Conservation (phyloP, 306 rosid species). For the Alnus glutinosa region DNA sequence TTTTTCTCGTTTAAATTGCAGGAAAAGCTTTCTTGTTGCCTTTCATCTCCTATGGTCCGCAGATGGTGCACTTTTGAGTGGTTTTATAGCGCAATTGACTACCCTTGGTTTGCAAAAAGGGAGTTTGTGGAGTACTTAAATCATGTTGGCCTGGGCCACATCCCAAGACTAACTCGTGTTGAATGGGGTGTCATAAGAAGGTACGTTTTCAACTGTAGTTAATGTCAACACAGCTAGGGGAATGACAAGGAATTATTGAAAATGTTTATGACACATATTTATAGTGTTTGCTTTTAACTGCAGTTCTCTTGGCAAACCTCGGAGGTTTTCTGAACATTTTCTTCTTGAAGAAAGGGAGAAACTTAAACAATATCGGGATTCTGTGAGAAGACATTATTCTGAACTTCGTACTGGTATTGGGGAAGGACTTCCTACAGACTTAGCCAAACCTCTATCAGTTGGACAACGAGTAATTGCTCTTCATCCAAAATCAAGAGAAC, state of each 20-base stretch:
- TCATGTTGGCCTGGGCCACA: conserved; percentile 90
- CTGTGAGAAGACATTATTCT: conserved; percentile 79
- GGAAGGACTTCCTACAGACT: conserved; percentile 95
- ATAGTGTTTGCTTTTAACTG: conserved; percentile 33
- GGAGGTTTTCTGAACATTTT: conserved; percentile 85
- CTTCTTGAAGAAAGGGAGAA: conserved; percentile 77
- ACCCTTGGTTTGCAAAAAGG: conserved; percentile 92
- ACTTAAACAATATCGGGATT: conserved; percentile 77
- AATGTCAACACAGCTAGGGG: conserved; percentile 13
- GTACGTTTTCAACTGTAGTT: conserved; percentile 39
- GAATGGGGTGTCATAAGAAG: conserved; percentile 95
- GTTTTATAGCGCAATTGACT: conserved; percentile 94
- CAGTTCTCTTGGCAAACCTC: conserved; percentile 97
- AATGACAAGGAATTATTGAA: conserved; percentile 7
- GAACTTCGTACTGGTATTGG: conserved; percentile 65
- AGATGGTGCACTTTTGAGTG: conserved; percentile 91
- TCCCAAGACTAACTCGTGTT: conserved; percentile 80
- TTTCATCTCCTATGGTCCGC: conserved; percentile 66
- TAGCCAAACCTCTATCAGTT: conserved; percentile 84
- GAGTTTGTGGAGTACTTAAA: conserved; percentile 92
- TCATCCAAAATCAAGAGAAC: conserved; percentile 88
- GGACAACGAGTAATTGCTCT: conserved; percentile 89
- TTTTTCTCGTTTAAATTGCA: conserved; percentile 39
- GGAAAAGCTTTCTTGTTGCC: conserved; percentile 73
- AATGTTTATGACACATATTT: conserved; percentile 12